Evolutionary conservation across 2,329 filamentous ascomycete genomes (phyloP).

Genomic region (Zelopaecilomyces penicillatus): DNA sequence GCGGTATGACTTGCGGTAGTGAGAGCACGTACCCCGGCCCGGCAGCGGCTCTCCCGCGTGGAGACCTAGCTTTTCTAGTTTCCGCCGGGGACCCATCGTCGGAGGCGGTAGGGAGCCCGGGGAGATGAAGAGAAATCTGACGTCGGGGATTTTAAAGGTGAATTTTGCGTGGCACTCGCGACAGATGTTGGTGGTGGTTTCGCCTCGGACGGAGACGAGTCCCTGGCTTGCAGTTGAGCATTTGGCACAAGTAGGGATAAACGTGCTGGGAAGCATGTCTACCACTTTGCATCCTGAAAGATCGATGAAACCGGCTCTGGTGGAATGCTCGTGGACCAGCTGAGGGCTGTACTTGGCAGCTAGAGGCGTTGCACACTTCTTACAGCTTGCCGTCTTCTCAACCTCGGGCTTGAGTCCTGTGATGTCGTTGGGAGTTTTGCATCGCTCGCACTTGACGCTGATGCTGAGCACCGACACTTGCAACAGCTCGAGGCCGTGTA

Average conservation of each 20-base stretch:
- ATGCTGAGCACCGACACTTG: slow-evolving; percentile 60
- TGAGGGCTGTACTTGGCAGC: slow-evolving; percentile 54
- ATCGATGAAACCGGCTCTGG: slow-evolving; percentile 72
- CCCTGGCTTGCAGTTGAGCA: slow-evolving; percentile 66
- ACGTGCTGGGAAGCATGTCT: slow-evolving; percentile 72
- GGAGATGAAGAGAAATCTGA: slow-evolving; percentile 68
- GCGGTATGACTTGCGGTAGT: slow-evolving; percentile 51
- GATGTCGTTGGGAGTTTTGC: slow-evolving; percentile 65
- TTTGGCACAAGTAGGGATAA: slow-evolving; percentile 67
- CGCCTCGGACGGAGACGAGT: slow-evolving; percentile 64
- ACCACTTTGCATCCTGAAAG: slow-evolving; percentile 63
- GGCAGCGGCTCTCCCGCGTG: slow-evolving; percentile 50
- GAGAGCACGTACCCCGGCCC: slow-evolving; percentile 42
- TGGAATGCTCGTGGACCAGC: slow-evolving; percentile 63
- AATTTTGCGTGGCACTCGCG: slow-evolving; percentile 73
- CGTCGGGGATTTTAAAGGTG: slow-evolving; percentile 68
- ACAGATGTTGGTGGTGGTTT: slow-evolving; percentile 66
- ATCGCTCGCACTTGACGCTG: slow-evolving; percentile 69
- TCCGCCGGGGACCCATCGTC: slow-evolving; percentile 32
- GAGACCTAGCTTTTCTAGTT: slow-evolving; percentile 47
- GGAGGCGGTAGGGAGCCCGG: slow-evolving; percentile 37
- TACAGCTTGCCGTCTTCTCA: slow-evolving; percentile 46
- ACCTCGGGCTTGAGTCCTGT: slow-evolving; percentile 52
- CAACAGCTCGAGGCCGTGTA: slow-evolving; percentile 69
- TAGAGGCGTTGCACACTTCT: slow-evolving; percentile 48